These are phyloP conservation scores for Mortierella sp. DNA, from an alignment of 371 early-diverging fungal genomes.

Conservation along the genomic window DNA sequence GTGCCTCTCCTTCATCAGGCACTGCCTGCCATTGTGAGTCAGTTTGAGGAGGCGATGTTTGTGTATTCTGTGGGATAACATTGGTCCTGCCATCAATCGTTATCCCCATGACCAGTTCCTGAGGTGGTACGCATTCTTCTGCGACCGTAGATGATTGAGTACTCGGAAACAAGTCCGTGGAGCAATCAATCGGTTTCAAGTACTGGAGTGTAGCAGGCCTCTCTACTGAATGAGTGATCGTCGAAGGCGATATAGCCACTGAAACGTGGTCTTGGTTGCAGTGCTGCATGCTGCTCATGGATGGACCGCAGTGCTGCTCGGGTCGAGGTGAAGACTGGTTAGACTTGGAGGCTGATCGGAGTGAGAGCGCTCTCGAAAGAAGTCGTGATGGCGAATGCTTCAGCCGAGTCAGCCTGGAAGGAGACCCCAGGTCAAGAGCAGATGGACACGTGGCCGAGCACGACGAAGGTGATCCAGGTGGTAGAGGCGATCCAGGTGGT, in stretches of 20 bases:
- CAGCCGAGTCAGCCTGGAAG: too few relatives aligned
- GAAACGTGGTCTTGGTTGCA: constrained; percentile 7
- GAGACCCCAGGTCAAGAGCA: too few relatives aligned
- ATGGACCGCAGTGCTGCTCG: neutral
- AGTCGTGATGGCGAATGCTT: too few relatives aligned
- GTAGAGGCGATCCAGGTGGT: too few relatives aligned
- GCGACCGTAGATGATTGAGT: constrained; percentile 2
- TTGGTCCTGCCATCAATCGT: too few relatives aligned
- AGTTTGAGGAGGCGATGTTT: too few relatives aligned
- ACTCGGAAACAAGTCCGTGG: constrained; percentile 26
- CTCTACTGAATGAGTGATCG: neutral
- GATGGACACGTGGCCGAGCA: too few relatives aligned
- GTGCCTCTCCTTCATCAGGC: too few relatives aligned
- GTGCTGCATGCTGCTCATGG: neutral
- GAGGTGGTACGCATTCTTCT: neutral
- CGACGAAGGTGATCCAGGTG: too few relatives aligned
- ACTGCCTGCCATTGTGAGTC: too few relatives aligned
- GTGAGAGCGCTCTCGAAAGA: constrained; percentile 9
- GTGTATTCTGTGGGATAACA: too few relatives aligned
- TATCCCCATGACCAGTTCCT: too few relatives aligned
- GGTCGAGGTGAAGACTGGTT: neutral
- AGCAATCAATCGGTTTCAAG: constrained; percentile 23
- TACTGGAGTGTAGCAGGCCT: constrained; percentile 1
- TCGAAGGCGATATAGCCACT: constrained; percentile 2
- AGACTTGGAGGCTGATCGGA: constrained; percentile 1